Percentiles rank a stretch among this genome's conserved stretches.
These are phyloP conservation scores for Ormosia semicastrata DNA, from an alignment of 306 rosid genomes.

Conservation along the genomic window DNA sequence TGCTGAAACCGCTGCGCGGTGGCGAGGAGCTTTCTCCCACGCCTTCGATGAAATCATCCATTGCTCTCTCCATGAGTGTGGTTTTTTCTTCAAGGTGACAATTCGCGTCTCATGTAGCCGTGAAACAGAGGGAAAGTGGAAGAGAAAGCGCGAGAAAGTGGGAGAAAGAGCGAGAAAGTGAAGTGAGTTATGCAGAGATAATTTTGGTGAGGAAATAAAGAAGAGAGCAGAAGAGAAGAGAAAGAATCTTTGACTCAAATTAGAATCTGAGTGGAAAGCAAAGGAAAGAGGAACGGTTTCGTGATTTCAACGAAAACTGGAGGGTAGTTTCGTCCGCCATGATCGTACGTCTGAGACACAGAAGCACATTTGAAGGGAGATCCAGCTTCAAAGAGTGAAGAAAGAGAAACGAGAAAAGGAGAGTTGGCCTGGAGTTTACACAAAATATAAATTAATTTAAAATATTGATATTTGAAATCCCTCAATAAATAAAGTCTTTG, in stretches of 20 bases:
- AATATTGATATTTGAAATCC: too few species aligned
- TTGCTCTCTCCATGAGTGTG: not conserved
- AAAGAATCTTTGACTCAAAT: constrained; percentile 40
- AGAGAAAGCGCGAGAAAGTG: constrained; percentile 30
- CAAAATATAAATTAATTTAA: too few species aligned
- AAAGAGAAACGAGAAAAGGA: too few species aligned
- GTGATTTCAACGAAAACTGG: constrained; percentile 9
- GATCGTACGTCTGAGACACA: not conserved
- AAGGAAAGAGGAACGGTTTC: not conserved
- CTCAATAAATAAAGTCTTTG: too few species aligned
- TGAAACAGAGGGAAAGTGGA: constrained; percentile 25
- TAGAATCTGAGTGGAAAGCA: constrained; percentile 29
- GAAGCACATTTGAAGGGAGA: not conserved
- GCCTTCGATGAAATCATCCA: constrained; percentile 97
- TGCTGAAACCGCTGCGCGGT: constrained; percentile 62
- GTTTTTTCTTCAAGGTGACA: constrained; percentile 2
- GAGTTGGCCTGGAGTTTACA: not conserved
- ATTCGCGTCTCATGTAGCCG: not conserved
- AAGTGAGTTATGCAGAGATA: not conserved
- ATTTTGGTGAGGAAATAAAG: not conserved
- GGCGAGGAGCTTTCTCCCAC: constrained; percentile 99
- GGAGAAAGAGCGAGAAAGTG: not conserved
- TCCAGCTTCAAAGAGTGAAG: not conserved
- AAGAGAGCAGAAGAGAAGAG: not conserved
- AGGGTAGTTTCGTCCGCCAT: constrained; percentile 40